Evolutionary conservation across 1,284 basidiomycete genomes (phyloP), one percentile per base, ranked within the genome.

Genomic region (Ustilago cynodontis): DNA sequence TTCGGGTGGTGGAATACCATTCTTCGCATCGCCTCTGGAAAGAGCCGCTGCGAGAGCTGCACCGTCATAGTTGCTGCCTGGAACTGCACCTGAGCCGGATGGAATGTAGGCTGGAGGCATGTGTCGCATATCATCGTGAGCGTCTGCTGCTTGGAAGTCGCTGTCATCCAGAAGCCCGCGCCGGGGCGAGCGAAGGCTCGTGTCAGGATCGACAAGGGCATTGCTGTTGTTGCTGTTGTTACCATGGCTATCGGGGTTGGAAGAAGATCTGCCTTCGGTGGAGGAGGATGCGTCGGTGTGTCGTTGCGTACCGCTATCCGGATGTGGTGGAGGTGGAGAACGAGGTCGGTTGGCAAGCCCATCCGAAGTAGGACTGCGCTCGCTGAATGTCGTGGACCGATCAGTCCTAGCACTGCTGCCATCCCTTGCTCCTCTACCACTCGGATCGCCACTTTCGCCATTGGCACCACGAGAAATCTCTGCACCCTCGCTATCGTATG

Each of bases 31-130:
- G 16, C 71, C 76, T 4, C 65, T 61, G 4, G 71, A 58, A 3
- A 78, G 33, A 1, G 68, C 75, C 18, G 59, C 61, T 31, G 65
- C 70, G 5, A 77, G 41, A 1, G 51, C 57, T 0, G 62, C 66
- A 13, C 35, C 60, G 45, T 56, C 56, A 50, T 62, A 60, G 2
- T 56, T 3, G 2, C 64, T 24, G 3, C 26, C 28, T 4, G 56
- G 18, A 2, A 57, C 24, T 10, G 37, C 56, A 41, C 50, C 70
- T 3, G 56, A 59, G n/a, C 75, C 68, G 22, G 76, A 71, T 1
- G 78, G 61, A 37, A 81, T 80, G 66, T 81, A 81, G 16, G 80
- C 80, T 3, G 80, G 80, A 28, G 80, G 80, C 65, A 78, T 66
- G 58, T 73, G 67, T 20, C 64, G 74, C 37, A 59, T 61, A 16